Evolutionary conservation across 164 flowering plant species (phyloP).

Genomic region (Hamamelis virginiana): DNA sequence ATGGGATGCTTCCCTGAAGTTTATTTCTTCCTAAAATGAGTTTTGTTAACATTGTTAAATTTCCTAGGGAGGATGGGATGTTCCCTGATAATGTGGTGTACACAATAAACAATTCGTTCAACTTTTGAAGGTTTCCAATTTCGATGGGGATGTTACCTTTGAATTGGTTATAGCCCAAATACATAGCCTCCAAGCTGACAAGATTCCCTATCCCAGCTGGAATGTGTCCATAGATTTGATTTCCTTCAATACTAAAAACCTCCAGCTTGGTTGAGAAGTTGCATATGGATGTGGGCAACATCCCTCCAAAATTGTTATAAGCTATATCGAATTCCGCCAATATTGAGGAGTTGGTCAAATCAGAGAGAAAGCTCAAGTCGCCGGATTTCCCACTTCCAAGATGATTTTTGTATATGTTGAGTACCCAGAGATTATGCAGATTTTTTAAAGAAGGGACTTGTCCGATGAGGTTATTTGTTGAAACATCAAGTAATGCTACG

Average conservation of each 20-base stretch:
- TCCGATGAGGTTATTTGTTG: slow-evolving; percentile 17
- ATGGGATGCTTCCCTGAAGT: slow-evolving; percentile 21
- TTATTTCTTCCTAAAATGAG: slow-evolving; percentile 12
- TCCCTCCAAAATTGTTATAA: slow-evolving; percentile 15
- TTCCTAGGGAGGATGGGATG: slow-evolving; percentile 31
- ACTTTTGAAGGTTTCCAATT: slow-evolving; percentile 20
- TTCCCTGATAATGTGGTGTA: slow-evolving; percentile 22
- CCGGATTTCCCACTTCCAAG: slow-evolving; percentile 19
- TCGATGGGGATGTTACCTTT: slow-evolving; percentile 16
- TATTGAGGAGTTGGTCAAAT: slow-evolving; percentile 19
- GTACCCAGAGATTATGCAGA: neutral
- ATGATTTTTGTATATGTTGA: neutral
- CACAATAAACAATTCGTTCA: neutral
- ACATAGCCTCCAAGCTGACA: slow-evolving; percentile 2
- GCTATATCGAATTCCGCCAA: slow-evolving; percentile 7
- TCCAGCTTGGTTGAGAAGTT: slow-evolving; percentile 27
- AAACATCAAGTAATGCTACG: neutral
- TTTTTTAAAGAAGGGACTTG: slow-evolving; percentile 11
- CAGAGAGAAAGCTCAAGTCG: slow-evolving; percentile 31
- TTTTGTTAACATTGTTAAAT: slow-evolving; percentile 4
- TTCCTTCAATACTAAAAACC: neutral
- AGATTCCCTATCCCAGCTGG: slow-evolving; percentile 25
- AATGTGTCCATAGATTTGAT: slow-evolving; percentile 24
- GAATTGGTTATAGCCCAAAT: slow-evolving; percentile 1
- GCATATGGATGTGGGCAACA: slow-evolving; percentile 13